These are phyloP conservation scores for Lachancea meyersii DNA, from an alignment of 805 yeast genomes.

Conservation along the genomic window DNA sequence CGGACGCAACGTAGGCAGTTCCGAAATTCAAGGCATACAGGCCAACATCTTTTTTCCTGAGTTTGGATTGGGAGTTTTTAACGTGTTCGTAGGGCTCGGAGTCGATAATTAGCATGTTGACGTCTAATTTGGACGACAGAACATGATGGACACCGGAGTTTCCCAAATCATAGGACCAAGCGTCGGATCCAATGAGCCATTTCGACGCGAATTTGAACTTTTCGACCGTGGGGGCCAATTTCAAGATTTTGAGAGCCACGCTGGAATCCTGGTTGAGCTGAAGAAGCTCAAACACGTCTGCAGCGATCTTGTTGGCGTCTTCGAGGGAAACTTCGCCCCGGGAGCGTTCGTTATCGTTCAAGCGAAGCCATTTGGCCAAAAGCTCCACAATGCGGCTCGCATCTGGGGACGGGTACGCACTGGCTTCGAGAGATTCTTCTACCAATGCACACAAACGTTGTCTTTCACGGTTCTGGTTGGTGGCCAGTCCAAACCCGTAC, in stretches of 20 bases:
- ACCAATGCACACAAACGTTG: slow-evolving; percentile 41
- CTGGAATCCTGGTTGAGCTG: slow-evolving; percentile 36
- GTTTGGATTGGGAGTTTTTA: slow-evolving; percentile 36
- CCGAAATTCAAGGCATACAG: slow-evolving; percentile 92
- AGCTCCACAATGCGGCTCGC: slow-evolving; percentile 46
- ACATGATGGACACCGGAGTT: slow-evolving; percentile 86
- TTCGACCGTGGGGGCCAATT: slow-evolving; percentile 34
- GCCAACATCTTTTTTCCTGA: slow-evolving; percentile 86
- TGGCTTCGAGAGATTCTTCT: slow-evolving; percentile 39
- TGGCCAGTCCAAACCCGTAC: slow-evolving; percentile 74
- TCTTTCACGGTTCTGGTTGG: slow-evolving; percentile 51
- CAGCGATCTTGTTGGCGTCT: slow-evolving; percentile 30
- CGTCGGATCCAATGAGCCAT: slow-evolving; percentile 92
- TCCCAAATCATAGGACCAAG: slow-evolving; percentile 93
- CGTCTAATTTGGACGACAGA: slow-evolving; percentile 63
- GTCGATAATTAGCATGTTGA: slow-evolving; percentile 82
- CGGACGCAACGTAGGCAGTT: slow-evolving; percentile 84
- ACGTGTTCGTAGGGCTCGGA: slow-evolving; percentile 59
- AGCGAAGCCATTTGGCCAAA: slow-evolving; percentile 66
- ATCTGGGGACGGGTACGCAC: slow-evolving; percentile 38
- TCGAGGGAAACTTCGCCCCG: slow-evolving; percentile 23
- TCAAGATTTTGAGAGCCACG: slow-evolving; percentile 41
- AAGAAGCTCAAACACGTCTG: slow-evolving; percentile 36
- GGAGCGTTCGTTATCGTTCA: slow-evolving; percentile 38
- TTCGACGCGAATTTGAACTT: slow-evolving; percentile 45